Conservation (phyloP, 441 rosid genomes). For the Adansonia grandidieri region DNA sequence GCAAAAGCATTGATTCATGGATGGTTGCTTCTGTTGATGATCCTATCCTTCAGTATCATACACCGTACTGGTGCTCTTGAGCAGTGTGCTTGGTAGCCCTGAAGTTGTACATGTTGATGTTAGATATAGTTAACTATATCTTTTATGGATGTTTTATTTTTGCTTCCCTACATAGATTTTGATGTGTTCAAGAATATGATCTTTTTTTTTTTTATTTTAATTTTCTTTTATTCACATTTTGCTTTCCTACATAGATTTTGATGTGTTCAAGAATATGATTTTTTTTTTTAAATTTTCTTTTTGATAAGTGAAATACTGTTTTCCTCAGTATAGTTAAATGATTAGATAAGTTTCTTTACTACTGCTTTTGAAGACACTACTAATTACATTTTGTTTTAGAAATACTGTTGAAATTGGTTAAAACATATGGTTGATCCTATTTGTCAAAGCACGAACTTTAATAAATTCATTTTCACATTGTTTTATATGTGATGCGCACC, state of each 20-base stretch:
- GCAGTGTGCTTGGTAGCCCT: not conserved
- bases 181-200: not conserved
- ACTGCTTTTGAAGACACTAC: not conserved
- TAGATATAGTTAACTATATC: not conserved
- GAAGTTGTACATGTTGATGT: not conserved
- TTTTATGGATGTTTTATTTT: not conserved
- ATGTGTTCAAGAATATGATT: not conserved
- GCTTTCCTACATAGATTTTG: not conserved
- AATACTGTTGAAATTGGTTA: not conserved
- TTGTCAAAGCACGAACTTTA: not conserved
- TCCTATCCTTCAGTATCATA: not conserved
- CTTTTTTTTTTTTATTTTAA: not conserved
- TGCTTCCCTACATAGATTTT: not conserved
- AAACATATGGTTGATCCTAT: not conserved
- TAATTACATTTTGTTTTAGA: not conserved
- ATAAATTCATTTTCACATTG: not conserved
- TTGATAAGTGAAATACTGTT: not conserved
- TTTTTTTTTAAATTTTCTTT: not conserved
- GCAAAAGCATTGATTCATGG: not conserved
- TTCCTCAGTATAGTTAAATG: not conserved
- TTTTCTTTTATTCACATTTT: not conserved
- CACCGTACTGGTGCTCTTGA: not conserved
- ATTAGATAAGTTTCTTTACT: not conserved
- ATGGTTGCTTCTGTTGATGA: not conserved
- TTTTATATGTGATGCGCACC: slow-evolving; percentile 21